phyloP scores from a whole-genome alignment of 768 basidiomycete genomes.

The Rhizopogon vinicolor region DNA sequence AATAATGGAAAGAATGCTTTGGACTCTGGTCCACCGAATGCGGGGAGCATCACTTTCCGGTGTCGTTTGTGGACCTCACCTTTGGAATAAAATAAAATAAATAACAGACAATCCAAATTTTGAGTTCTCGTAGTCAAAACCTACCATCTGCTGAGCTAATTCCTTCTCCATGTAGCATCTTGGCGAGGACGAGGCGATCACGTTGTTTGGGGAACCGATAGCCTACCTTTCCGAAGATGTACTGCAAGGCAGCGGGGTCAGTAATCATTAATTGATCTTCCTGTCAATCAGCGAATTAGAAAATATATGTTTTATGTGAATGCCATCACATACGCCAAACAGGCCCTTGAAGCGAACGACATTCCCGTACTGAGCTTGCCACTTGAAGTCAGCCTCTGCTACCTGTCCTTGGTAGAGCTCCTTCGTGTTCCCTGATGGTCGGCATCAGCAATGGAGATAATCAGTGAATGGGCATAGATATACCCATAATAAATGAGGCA shows the following conservation, averaged over 20 bases:
- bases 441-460: constrained; percentile 18
- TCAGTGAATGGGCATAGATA: not conserved
- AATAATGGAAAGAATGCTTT: no score
- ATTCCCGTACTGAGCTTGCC: constrained; percentile 16
- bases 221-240: constrained; percentile 37
- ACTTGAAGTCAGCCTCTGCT: no score
- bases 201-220: constrained; percentile 38
- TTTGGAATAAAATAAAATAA: no score
- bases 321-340: constrained; percentile 18
- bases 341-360: constrained; percentile 24
- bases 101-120: no score
- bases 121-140: constrained; percentile 11
- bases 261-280: constrained; percentile 39
- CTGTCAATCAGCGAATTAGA: not conserved
- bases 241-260: constrained; percentile 41
- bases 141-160: constrained; percentile 38
- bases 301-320: constrained; percentile 1
- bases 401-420: no score
- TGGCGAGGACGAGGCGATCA: constrained; percentile 15
- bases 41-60: no score
- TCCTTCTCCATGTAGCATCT: constrained; percentile 26
- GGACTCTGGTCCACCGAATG: no score
- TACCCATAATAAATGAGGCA: constrained; percentile 18
- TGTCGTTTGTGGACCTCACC: no score
- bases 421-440: constrained; percentile 19